Percentiles rank a stretch among this genome's conserved stretches.
phyloP scores from a whole-genome alignment of 768 basidiomycete genomes.

The Grammothele lineata region DNA sequence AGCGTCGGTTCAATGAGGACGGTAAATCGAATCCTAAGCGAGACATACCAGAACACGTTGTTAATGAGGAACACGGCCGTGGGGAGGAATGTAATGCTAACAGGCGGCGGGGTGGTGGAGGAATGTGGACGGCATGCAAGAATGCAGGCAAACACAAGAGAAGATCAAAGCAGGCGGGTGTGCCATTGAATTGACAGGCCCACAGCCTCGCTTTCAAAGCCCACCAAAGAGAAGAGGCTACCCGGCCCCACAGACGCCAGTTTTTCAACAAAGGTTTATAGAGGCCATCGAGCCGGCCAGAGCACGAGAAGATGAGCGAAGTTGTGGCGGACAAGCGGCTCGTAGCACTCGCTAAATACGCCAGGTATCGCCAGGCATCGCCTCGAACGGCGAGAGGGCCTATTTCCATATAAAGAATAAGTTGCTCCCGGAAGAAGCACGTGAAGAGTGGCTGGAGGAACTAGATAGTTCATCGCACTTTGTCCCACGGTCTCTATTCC shows the following conservation, averaged over 20 bases:
- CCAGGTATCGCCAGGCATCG: conserved; percentile 1
- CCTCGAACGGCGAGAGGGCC: conserved; percentile 11
- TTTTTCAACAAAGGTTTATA: not conserved
- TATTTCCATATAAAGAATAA: conserved; percentile 6
- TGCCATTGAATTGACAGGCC: not conserved
- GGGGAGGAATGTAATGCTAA: too few species aligned
- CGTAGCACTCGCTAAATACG: not conserved
- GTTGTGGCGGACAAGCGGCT: not conserved
- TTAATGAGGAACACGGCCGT: too few species aligned
- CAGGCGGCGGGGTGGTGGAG: not conserved
- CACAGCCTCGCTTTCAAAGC: conserved; percentile 14
- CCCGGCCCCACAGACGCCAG: not conserved
- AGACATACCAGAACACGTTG: too few species aligned
- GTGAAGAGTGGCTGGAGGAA: conserved; percentile 42
- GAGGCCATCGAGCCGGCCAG: not conserved
- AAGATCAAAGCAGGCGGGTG: not conserved
- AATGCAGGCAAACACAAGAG: conserved; percentile 6
- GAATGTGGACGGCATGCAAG: conserved; percentile 7
- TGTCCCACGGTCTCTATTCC: conserved; percentile 27
- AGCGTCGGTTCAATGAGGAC: too few species aligned
- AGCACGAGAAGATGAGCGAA: not conserved
- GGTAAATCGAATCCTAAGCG: too few species aligned
- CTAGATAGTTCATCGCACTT: conserved; percentile 32
- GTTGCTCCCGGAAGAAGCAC: too few species aligned
- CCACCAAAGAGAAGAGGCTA: conserved; percentile 4